These are phyloP conservation scores for Penstemon eatonii DNA, from an alignment of 257 asterid genomes.

Conservation along the genomic window DNA sequence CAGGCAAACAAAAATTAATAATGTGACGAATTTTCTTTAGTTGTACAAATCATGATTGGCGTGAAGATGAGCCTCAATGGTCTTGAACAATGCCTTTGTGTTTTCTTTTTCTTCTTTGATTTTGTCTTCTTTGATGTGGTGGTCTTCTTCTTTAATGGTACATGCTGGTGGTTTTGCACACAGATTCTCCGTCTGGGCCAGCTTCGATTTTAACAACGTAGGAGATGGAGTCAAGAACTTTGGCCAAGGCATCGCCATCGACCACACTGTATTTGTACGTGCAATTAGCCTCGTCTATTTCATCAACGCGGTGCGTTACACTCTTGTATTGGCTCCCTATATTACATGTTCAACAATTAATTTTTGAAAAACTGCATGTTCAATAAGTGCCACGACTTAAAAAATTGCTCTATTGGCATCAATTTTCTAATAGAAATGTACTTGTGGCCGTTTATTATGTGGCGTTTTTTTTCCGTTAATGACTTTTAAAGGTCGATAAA, in stretches of 20 bases:
- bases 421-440: too few relatives aligned
- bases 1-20: background rate
- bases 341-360: too few relatives aligned
- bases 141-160: conserved; percentile 43
- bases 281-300: conserved; percentile 41
- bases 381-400: too few relatives aligned
- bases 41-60: conserved; percentile 29
- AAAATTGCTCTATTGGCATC: too few relatives aligned
- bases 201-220: conserved; percentile 42
- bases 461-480: too few relatives aligned
- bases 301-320: conserved; percentile 48
- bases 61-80: conserved; percentile 39
- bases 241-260: conserved; percentile 50
- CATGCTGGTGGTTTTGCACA: conserved; percentile 39
- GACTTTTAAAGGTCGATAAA: too few relatives aligned
- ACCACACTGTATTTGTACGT: conserved; percentile 36
- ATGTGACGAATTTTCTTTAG: background rate
- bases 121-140: conserved; percentile 39
- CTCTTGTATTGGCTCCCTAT: conserved; percentile 49
- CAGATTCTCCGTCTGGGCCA: conserved; percentile 47
- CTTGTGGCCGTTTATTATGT: too few relatives aligned
- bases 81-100: conserved; percentile 37
- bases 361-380: too few relatives aligned
- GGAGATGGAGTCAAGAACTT: conserved; percentile 40
- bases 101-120: conserved; percentile 44